Evolutionary conservation across 1,284 basidiomycete species (phyloP), one percentile per base, ranked within the genome.

Genomic region (Pseudozyma sp.): DNA sequence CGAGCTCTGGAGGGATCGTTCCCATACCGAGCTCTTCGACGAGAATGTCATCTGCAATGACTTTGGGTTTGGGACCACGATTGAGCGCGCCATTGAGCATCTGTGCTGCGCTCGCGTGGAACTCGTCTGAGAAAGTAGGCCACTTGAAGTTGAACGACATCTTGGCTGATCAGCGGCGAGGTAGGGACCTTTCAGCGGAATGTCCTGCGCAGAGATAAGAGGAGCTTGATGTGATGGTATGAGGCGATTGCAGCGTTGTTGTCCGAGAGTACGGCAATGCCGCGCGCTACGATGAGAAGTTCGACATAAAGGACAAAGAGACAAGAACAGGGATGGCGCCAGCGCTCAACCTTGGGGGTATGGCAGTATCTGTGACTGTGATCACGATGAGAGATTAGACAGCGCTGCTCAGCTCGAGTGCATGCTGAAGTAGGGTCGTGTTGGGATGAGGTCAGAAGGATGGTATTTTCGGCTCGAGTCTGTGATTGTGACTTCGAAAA

Each of bases 101-200:
- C 54, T 70, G 54, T 16, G 70, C 76, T 1, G 83, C 83, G 62
- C 81, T 77, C 92, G 79, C 94, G 74, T 78, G 78, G 52, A 81
- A 79, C 53, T 75, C 69, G 5, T 69, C 62, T 25, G 94, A 96
- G 87, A 99, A 99, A 36, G 86, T 86, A 51, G 94, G 93, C 97
- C 97, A 99, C 86, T 93, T 89, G 88, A 99, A 99, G 70, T 92
- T 91, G 88, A 99, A 99, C 49, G 94, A 96, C 95, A 98, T 98
- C 21, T 40, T 53, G 68, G 31, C 2, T 16, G 14, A 3, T 31
- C 31, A 36, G 40, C 8, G 14, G 14, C 10, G 47, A 12, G 16
- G 11, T 48, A 2, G 25, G 6, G 3, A 31, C 25, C 25, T 31
- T 31, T 31, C 25, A 31, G 6, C 25, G 25, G 25, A 31, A 31